Base-by-base conservation (phyloP, 371 early-diverging fungal genomes). In the Mucor mucedo region DNA sequence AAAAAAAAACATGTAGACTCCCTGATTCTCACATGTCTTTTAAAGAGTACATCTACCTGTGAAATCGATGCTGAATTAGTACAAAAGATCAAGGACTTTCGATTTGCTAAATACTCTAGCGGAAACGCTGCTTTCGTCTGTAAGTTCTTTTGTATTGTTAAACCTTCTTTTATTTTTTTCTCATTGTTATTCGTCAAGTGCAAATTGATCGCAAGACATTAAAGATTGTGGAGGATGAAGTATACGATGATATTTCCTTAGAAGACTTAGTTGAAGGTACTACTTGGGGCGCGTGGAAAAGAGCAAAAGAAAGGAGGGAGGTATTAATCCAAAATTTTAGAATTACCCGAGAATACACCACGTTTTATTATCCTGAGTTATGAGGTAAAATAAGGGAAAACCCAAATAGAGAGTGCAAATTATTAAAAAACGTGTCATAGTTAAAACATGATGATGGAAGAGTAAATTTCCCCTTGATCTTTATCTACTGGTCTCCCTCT, bases 351-450 rank as follows among this genome's bases (percentile, higher is more conserved):
- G 29, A 86, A 84, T 47, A 68, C 78, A 14, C 92, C 92, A 14
- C 84, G 91, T 4, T 92, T 85, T 52, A 64, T 92, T 16, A 73
- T 91, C 35, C 64, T 91, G 40, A 90, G 90, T 71, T 89, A 82
- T 60, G 83, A 87, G 67, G 85, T 81, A 71, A 21, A 44, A 16
- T 16, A 40, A 21, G n/a, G 35, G 35, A n/a, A 30, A 33, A 11
- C 50, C 6, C 4, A 50, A 5, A 13, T 41, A 10, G 27, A 10
- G 41, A 7, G 0, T 21, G 10, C 30, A n/a, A n/a, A 14, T 3
- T 39, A 16, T 42, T 41, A 29, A 1, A 42, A 7, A 3, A 10
- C 2, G 30, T n/a, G 2, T 33, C 32, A 4, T 48, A 82, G 86
- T 68, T 83, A 33, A 79, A 70, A 53, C 85, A 86, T 60, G 55